These are phyloP conservation scores for Cymbopogon citratus DNA, from an alignment of 176 grass and related monocot genomes.

Conservation along the genomic window DNA sequence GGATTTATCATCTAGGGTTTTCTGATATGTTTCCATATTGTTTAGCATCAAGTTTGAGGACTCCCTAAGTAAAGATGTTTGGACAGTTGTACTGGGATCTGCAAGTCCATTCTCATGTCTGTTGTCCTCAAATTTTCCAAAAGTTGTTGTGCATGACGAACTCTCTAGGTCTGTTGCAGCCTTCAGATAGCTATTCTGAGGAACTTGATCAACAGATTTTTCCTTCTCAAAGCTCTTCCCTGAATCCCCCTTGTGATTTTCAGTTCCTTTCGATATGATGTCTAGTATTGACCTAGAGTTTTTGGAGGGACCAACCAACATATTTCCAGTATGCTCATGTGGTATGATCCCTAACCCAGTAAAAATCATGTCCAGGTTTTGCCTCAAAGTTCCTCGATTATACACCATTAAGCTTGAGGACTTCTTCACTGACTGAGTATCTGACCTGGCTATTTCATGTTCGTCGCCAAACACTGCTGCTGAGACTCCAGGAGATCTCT, in stretches of 20 bases:
- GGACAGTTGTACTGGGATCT: not conserved
- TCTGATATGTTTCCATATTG: not conserved
- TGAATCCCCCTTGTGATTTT: conserved; percentile 26
- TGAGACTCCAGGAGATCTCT: conserved; percentile 34
- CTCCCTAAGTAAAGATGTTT: not conserved
- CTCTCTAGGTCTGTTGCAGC: conserved; percentile 39
- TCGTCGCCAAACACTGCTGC: conserved; percentile 45
- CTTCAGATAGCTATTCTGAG: not conserved
- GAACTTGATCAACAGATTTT: conserved; percentile 20
- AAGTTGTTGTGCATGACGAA: conserved; percentile 38
- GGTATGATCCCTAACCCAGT: conserved; percentile 30
- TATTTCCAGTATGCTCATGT: conserved; percentile 18
- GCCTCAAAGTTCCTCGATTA: conserved; percentile 14
- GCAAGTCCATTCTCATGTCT: conserved; percentile 23
- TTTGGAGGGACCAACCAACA: conserved; percentile 27
- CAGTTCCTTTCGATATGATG: conserved; percentile 9
- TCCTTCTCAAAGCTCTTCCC: conserved; percentile 13
- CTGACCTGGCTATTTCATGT: conserved; percentile 13
- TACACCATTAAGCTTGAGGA: conserved; percentile 29
- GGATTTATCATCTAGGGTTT: not conserved
- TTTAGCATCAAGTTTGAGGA: conserved; percentile 1
- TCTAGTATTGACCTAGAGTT: conserved; percentile 17
- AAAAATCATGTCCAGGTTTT: not conserved
- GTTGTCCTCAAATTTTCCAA: not conserved
- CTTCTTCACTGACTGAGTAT: not conserved